Conservation (phyloP, 2,329 filamentous ascomycete species). For the Annulohypoxylon truncatum region DNA sequence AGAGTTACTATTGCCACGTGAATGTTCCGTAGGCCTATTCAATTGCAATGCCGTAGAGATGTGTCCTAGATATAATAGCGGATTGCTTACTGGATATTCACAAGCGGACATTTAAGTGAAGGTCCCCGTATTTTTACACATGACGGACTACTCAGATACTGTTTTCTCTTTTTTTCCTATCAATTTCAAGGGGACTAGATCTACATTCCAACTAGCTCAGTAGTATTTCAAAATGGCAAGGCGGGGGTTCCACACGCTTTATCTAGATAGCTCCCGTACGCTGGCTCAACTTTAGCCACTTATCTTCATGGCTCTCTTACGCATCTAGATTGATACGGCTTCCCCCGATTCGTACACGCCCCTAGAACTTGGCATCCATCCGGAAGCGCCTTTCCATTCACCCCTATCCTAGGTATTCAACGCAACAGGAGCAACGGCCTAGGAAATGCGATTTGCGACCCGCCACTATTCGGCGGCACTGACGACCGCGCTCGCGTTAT, state of each 20-base stretch:
- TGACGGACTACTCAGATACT: background rate
- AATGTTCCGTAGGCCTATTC: background rate
- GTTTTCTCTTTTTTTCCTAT: background rate
- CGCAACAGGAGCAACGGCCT: background rate
- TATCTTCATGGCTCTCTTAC: background rate
- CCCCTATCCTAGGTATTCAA: background rate
- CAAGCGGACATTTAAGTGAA: background rate
- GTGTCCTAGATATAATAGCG: background rate
- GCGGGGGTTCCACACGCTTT: background rate
- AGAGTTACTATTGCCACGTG: constrained; percentile 5
- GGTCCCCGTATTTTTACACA: background rate
- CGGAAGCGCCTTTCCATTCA: background rate
- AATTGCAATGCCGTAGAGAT: background rate
- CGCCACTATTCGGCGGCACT: background rate
- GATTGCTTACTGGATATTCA: background rate
- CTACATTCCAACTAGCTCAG: background rate
- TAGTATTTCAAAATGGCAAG: background rate
- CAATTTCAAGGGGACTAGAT: background rate
- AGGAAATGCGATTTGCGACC: constrained; percentile 8
- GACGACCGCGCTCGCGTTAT: background rate
- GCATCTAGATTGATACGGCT: background rate
- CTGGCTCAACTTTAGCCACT: background rate
- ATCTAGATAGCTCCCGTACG: background rate
- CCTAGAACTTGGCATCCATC: background rate
- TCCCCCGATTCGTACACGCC: background rate